These are phyloP conservation scores for Backusella circina DNA, from an alignment of 192 early-diverging fungal species.

Conservation along the genomic window DNA sequence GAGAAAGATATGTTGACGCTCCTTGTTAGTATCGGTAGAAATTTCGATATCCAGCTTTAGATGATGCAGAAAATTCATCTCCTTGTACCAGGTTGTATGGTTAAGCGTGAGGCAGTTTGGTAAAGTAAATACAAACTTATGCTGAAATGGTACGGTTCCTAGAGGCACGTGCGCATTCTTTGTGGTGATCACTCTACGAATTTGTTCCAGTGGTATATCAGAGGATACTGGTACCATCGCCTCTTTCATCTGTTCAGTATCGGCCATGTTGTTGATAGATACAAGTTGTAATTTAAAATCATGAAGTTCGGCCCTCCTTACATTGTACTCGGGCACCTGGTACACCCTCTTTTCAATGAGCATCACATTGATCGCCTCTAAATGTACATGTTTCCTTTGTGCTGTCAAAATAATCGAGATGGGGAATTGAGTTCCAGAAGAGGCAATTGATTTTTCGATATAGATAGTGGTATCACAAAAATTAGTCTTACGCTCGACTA, in stretches of 20 bases:
- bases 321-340: slow-evolving; percentile 22
- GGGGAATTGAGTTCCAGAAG: slow-evolving; percentile 28
- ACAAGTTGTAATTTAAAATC: slow-evolving; percentile 13
- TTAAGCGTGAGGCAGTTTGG: slow-evolving; percentile 29
- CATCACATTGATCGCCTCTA: slow-evolving; percentile 21
- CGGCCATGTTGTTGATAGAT: slow-evolving; percentile 3
- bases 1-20: slow-evolving; percentile 16
- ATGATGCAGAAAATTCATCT: slow-evolving; percentile 25
- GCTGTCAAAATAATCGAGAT: slow-evolving; percentile 20
- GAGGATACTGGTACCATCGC: neutral
- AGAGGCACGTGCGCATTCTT: slow-evolving; percentile 22
- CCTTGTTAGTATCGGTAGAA: neutral
- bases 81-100: slow-evolving; percentile 22
- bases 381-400: slow-evolving; percentile 7
- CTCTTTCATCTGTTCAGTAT: neutral
- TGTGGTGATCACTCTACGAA: slow-evolving; percentile 9
- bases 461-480: slow-evolving; percentile 16
- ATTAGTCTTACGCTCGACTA: slow-evolving; percentile 10
- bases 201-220: neutral
- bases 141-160: slow-evolving; percentile 9
- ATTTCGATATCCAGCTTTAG: slow-evolving; percentile 23
- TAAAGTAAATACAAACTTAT: slow-evolving; percentile 24
- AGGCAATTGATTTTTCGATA: slow-evolving; percentile 27
- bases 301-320: slow-evolving; percentile 13
- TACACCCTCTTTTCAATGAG: slow-evolving; percentile 24